Percentiles rank a stretch among this genome's conserved stretches.
Conservation (phyloP, 2,329 filamentous ascomycete species). For the Lecanicillium sp. region DNA sequence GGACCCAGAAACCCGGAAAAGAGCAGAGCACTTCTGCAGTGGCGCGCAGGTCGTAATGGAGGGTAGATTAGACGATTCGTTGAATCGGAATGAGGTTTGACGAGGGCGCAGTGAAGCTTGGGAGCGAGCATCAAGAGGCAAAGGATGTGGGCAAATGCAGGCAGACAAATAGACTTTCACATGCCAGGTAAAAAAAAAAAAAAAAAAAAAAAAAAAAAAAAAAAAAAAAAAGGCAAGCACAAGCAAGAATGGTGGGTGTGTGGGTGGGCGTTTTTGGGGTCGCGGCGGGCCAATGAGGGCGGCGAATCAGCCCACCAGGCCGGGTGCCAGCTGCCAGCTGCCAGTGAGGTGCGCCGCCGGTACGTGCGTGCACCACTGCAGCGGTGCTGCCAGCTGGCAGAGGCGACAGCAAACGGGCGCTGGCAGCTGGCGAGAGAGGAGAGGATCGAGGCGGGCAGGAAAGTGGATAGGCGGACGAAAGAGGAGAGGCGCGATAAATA, state of each 20-base stretch:
- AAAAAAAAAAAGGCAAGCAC: constrained; percentile 6
- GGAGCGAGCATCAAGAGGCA: not conserved
- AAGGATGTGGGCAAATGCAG: too few species aligned
- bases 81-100: constrained; percentile 1
- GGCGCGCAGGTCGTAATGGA: not conserved
- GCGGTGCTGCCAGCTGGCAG: too few species aligned
- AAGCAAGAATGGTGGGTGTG: constrained; percentile 8
- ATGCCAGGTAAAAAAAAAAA: too few species aligned
- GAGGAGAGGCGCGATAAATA: not conserved
- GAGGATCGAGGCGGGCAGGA: not conserved
- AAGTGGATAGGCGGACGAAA: not conserved
- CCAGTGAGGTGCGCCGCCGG: too few species aligned
- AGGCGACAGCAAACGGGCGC: not conserved
- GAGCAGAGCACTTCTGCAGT: not conserved
- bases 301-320: constrained; percentile 6
- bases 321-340: not conserved
- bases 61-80: constrained; percentile 7
- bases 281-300: not conserved
- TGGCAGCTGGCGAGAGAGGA: constrained; percentile 2
- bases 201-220: not conserved
- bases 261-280: not conserved
- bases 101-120: not conserved
- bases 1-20: not conserved
- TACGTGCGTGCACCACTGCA: too few species aligned
- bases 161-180: too few species aligned